These are phyloP conservation scores for Cryptococcus maquisensis DNA, from an alignment of 1,284 basidiomycete species.

Conservation along the genomic window DNA sequence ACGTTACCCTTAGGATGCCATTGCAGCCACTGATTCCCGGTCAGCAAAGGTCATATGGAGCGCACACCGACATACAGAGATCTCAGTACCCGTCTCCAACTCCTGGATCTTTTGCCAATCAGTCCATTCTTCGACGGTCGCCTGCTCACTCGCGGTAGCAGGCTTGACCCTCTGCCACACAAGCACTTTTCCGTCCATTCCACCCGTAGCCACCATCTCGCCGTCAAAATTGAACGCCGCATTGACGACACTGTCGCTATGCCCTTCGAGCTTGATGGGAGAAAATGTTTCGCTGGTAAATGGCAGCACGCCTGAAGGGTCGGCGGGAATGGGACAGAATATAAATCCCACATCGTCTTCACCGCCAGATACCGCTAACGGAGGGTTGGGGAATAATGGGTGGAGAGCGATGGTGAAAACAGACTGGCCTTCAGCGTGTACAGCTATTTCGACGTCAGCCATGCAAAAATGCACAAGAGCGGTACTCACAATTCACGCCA, in stretches of 20 bases:
- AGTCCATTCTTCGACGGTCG: constrained; percentile 63
- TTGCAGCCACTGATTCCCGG: constrained; percentile 71
- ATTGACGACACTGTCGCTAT: constrained; percentile 83
- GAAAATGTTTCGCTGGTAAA: constrained; percentile 60
- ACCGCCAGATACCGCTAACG: constrained; percentile 84
- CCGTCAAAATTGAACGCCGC: constrained; percentile 82
- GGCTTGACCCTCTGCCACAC: constrained; percentile 72
- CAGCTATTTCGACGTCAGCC: constrained; percentile 27
- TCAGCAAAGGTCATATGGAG: constrained; percentile 48
- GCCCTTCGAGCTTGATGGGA: constrained; percentile 79
- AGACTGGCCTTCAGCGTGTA: constrained; percentile 52
- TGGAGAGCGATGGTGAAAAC: constrained; percentile 84
- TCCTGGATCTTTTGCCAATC: constrained; percentile 90
- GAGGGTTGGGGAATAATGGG: constrained; percentile 63
- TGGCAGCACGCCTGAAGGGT: constrained; percentile 6
- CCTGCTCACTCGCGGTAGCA: constrained; percentile 1
- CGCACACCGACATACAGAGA: constrained; percentile 62
- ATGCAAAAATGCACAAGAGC: not conserved
- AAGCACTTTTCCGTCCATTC: constrained; percentile 93
- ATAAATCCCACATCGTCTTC: constrained; percentile 94
- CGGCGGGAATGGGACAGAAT: constrained; percentile 54
- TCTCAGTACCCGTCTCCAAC: constrained; percentile 89
- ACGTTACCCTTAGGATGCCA: constrained; percentile 96
- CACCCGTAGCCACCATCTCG: constrained; percentile 87
- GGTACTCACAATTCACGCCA: constrained; percentile 23